These are phyloP conservation scores for Abrus pulchellus DNA, from an alignment of 306 rosid species.

Conservation along the genomic window DNA sequence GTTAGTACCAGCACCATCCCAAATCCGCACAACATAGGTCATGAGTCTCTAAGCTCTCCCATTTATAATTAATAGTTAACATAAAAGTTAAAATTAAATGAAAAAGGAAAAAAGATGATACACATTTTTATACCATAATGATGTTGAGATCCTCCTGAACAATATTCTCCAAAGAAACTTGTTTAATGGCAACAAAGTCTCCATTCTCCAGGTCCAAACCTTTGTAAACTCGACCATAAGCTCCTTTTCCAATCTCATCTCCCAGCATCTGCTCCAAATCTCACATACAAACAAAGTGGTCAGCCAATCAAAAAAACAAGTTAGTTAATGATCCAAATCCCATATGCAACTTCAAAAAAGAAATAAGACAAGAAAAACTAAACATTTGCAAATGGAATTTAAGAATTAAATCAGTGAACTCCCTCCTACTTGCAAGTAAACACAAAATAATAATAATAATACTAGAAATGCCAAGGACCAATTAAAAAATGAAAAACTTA, in stretches of 20 bases:
- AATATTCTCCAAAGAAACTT: conserved; percentile 99
- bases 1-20: not conserved
- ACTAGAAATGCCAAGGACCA: not conserved
- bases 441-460: not conserved
- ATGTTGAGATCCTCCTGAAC: conserved; percentile 99
- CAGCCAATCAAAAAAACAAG: conserved; percentile 27
- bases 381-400: conserved; percentile 14
- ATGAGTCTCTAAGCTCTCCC: conserved; percentile 28
- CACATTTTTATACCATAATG: conserved; percentile 78
- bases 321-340: conserved; percentile 21
- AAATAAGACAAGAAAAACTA: conserved; percentile 25
- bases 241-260: conserved; percentile 99
- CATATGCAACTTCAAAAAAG: conserved; percentile 5
- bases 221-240: conserved; percentile 97
- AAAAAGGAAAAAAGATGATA: not conserved
- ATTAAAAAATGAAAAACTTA: not conserved
- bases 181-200: conserved; percentile 97
- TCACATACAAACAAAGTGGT: conserved; percentile 42
- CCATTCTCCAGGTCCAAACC: conserved; percentile 99
- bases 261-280: conserved; percentile 86
- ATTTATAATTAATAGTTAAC: conserved; percentile 16
- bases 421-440: conserved; percentile 1
- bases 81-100: conserved; percentile 3
- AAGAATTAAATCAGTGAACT: not conserved
- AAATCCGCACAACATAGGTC: not conserved